phyloP scores from a whole-genome alignment of 2,329 filamentous ascomycete species.

The Aspergillus proliferans region DNA sequence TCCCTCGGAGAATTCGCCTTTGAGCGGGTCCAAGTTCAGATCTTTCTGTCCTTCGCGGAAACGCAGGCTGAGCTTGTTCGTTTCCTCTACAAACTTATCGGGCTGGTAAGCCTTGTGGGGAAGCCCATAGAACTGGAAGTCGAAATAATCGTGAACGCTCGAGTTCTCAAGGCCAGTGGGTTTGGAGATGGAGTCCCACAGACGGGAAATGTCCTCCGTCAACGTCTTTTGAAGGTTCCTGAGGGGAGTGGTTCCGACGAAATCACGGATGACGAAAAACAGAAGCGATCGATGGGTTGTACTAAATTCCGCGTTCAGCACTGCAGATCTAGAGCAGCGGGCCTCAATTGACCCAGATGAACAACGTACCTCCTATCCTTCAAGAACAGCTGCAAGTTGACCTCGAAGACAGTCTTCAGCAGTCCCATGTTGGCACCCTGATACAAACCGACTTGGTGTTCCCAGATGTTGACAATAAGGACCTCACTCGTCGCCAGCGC shows the following conservation, averaged over 20 bases:
- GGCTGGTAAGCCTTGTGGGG: constrained; percentile 96
- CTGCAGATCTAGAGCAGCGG: neutral
- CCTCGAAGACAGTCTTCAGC: constrained; percentile 97
- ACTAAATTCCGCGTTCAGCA: constrained; percentile 40
- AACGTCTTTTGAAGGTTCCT: constrained; percentile 85
- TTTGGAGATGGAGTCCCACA: constrained; percentile 91
- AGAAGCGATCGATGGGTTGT: constrained; percentile 83
- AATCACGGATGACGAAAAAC: constrained; percentile 98
- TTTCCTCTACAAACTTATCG: constrained; percentile 78
- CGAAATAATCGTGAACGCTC: constrained; percentile 93
- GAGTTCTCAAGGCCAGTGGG: constrained; percentile 81
- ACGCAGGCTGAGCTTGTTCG: constrained; percentile 69
- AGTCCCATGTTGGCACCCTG: constrained; percentile 98
- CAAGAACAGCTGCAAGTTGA: constrained; percentile 93
- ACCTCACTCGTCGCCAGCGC: constrained; percentile 96
- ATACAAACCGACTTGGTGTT: constrained; percentile 95
- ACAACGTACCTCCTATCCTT: constrained; percentile 77
- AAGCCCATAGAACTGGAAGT: constrained; percentile 92
- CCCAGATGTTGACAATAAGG: constrained; percentile 98
- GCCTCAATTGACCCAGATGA: neutral
- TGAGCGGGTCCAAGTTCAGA: constrained; percentile 53
- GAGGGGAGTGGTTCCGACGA: constrained; percentile 85
- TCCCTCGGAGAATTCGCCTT: constrained; percentile 66
- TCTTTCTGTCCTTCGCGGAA: constrained; percentile 78
- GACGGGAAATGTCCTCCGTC: constrained; percentile 80